phyloP scores from a whole-genome alignment of 75 land plant genomes.

The Picea sitchensis region DNA sequence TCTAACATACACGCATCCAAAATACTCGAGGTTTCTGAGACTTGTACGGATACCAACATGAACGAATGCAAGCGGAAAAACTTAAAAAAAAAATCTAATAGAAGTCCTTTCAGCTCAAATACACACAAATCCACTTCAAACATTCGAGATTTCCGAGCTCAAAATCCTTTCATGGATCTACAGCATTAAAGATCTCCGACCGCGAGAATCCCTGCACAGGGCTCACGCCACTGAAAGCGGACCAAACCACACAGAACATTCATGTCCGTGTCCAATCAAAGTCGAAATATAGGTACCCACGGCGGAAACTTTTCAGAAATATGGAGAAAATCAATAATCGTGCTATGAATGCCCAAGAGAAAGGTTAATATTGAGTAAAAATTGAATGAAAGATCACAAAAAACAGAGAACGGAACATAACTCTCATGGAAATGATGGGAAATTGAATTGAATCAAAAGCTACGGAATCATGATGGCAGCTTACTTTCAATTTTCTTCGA shows the following conservation, averaged over 20 bases:
- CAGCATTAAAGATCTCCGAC: background rate
- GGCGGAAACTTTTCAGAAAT: background rate
- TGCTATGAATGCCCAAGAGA: background rate
- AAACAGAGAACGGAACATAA: background rate
- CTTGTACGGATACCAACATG: background rate
- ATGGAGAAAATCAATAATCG: too few species aligned
- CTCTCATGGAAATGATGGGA: constrained; percentile 4
- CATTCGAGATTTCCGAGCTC: background rate
- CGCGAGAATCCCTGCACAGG: too few species aligned
- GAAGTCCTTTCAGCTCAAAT: background rate
- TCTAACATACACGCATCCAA: background rate
- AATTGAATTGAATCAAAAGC: background rate
- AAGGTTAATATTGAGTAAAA: background rate
- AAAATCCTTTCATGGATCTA: background rate
- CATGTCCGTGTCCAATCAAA: background rate
- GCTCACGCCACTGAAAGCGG: background rate
- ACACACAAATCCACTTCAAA: background rate
- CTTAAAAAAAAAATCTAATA: too few species aligned
- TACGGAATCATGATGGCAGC: background rate
- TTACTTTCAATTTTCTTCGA: background rate
- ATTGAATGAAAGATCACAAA: background rate
- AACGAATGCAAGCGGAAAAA: background rate
- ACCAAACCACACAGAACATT: background rate
- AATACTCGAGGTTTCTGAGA: background rate
- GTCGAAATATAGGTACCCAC: background rate